These are phyloP conservation scores for Crithidia brevicula DNA, from an alignment of 208 protist genomes.

Conservation along the genomic window DNA sequence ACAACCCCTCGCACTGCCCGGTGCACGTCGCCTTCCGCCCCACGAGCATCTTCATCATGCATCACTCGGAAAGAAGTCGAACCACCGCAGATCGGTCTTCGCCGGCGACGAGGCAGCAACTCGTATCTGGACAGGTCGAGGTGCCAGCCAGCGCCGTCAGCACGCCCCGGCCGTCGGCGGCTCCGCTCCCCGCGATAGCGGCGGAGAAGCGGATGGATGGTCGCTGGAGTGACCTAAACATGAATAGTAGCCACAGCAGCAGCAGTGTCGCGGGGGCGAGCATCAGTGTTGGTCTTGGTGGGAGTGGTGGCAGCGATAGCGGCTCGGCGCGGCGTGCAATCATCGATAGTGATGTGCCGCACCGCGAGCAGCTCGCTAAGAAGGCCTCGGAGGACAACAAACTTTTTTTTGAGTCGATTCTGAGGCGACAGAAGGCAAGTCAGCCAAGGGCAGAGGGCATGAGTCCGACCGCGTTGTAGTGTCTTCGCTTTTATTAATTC, in stretches of 20 bases:
- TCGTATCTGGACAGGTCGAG: constrained; percentile 3
- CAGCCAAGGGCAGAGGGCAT: neutral
- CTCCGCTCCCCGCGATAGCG: neutral
- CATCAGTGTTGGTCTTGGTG: too few relatives aligned
- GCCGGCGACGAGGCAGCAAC: constrained; percentile 10
- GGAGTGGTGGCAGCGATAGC: neutral
- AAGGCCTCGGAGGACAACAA: constrained; percentile 77
- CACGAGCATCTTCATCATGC: constrained; percentile 17
- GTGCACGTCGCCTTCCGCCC: constrained; percentile 19
- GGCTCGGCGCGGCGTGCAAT: constrained; percentile 27
- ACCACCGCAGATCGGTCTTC: neutral
- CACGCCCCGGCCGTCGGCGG: neutral
- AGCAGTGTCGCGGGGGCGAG: too few relatives aligned
- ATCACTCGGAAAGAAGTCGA: neutral
- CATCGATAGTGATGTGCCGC: constrained; percentile 39
- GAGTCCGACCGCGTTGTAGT: neutral
- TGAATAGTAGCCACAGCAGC: neutral
- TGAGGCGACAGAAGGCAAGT: constrained; percentile 6
- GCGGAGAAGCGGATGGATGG: neutral
- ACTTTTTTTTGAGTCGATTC: constrained; percentile 47
- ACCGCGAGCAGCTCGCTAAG: constrained; percentile 67
- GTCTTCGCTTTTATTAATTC: too few relatives aligned
- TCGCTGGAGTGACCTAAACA: neutral
- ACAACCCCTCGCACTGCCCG: constrained; percentile 23
- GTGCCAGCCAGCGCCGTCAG: constrained; percentile 11